Conservation (phyloP, 1,284 basidiomycete genomes). For the Trametes polyzona region DNA sequence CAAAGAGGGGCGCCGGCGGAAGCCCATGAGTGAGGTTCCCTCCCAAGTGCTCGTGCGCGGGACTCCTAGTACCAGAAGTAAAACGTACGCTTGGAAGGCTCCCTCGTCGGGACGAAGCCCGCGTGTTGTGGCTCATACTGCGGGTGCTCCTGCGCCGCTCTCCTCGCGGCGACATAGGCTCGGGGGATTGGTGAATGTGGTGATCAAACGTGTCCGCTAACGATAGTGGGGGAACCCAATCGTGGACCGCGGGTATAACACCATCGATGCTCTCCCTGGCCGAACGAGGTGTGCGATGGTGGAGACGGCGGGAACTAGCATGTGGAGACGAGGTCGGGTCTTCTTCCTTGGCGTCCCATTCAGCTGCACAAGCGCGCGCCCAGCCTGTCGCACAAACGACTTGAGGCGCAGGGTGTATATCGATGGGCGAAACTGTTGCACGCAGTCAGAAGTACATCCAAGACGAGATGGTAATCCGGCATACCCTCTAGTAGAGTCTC, state of each 20-base stretch:
- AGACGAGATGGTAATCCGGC: not conserved
- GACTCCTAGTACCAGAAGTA: not conserved
- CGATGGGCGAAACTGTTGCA: no score
- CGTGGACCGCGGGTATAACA: no score
- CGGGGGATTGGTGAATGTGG: not conserved
- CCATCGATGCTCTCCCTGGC: no score
- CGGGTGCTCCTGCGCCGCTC: not conserved
- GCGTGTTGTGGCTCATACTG: not conserved
- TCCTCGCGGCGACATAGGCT: not conserved
- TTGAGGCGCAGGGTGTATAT: not conserved
- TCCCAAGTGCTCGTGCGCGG: no score
- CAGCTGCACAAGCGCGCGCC: not conserved
- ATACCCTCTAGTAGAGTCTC: conserved; percentile 7
- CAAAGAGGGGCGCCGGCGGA: no score
- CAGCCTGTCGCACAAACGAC: not conserved
- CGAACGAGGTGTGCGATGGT: not conserved
- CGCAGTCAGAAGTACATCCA: not conserved
- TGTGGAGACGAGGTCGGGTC: not conserved
- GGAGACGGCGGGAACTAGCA: not conserved
- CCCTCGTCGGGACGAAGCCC: not conserved
- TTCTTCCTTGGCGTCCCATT: not conserved
- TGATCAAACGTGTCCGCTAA: no score
- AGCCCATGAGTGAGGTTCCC: no score
- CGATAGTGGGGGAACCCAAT: no score
- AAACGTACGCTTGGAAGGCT: not conserved